Evolutionary conservation across 176 grass and related monocot species (phyloP).

Genomic region (Oryza australiensis): DNA sequence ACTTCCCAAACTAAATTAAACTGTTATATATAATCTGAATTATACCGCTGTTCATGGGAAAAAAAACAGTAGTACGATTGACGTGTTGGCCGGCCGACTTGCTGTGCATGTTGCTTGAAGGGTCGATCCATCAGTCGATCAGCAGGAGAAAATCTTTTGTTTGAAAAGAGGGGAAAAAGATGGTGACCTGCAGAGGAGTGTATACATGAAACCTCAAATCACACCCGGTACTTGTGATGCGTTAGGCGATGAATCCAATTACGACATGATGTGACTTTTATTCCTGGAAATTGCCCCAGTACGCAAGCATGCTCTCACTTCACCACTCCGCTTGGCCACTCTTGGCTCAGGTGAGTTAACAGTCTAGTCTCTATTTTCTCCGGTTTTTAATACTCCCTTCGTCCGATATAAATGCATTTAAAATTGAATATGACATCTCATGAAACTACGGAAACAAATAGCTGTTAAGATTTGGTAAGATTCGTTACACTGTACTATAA

Average conservation of each 20-base stretch:
- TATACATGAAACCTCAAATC: conserved; percentile 72
- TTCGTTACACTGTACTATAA: too few relatives aligned
- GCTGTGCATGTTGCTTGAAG: conserved; percentile 4
- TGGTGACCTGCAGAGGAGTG: conserved; percentile 26
- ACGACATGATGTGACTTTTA: conserved; percentile 43
- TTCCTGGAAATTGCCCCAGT: conserved; percentile 23
- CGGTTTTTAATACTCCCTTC: too few relatives aligned
- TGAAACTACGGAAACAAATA: too few relatives aligned
- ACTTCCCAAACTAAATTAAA: too few relatives aligned
- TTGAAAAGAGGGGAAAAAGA: conserved; percentile 44
- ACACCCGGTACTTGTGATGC: conserved; percentile 25
- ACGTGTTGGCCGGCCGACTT: conserved; percentile 24
- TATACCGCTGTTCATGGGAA: too few relatives aligned
- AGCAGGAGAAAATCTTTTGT: conserved; percentile 37
- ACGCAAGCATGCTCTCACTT: not conserved
- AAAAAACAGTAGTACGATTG: conserved; percentile 19
- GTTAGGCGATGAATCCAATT: not conserved
- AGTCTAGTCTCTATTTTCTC: too few relatives aligned
- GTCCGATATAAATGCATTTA: too few relatives aligned
- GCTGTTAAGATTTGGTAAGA: too few relatives aligned
- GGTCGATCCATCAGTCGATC: not conserved
- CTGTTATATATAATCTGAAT: too few relatives aligned
- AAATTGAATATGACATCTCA: too few relatives aligned
- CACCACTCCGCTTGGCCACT: too few relatives aligned
- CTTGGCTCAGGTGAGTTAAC: too few relatives aligned